These are phyloP conservation scores for Suillus discolor DNA, from an alignment of 768 basidiomycete genomes.

Conservation along the genomic window DNA sequence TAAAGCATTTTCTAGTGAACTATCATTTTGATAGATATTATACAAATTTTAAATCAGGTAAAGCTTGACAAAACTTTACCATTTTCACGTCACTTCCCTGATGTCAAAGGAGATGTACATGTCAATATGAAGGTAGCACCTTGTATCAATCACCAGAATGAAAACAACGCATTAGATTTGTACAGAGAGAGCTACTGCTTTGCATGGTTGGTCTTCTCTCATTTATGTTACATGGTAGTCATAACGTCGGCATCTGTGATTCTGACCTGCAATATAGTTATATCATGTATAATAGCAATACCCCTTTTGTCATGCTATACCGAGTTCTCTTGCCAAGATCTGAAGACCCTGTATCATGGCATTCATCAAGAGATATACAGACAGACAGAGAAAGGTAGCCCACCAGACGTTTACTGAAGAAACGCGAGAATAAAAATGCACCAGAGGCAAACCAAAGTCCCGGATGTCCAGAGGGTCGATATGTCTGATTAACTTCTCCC, in stretches of 20 bases:
- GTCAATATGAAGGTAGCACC: no score
- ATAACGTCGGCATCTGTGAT: neutral
- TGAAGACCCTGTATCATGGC: neutral
- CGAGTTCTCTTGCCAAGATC: neutral
- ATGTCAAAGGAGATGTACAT: no score
- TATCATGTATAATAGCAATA: neutral
- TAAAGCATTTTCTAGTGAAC: no score
- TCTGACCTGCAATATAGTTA: neutral
- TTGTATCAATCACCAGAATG: conserved; percentile 67
- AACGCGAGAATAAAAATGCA: neutral
- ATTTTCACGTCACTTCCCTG: no score
- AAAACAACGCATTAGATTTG: conserved; percentile 88
- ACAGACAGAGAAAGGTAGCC: neutral
- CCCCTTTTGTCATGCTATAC: neutral
- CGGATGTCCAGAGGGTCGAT: conserved; percentile 2
- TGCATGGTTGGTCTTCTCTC: conserved; percentile 71
- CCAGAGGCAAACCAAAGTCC: neutral
- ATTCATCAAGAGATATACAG: neutral
- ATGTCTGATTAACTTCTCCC: neutral
- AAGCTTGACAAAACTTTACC: no score
- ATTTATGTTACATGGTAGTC: conserved; percentile 68
- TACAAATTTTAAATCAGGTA: no score
- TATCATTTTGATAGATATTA: no score
- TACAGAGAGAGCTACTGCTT: conserved; percentile 65
- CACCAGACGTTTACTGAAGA: conserved; percentile 1